A percentile compares a stretch with the other conserved stretches of the same genome.
These are phyloP conservation scores for Ogataea thermomethanolica DNA, from an alignment of 805 yeast genomes.

Conservation along the genomic window DNA sequence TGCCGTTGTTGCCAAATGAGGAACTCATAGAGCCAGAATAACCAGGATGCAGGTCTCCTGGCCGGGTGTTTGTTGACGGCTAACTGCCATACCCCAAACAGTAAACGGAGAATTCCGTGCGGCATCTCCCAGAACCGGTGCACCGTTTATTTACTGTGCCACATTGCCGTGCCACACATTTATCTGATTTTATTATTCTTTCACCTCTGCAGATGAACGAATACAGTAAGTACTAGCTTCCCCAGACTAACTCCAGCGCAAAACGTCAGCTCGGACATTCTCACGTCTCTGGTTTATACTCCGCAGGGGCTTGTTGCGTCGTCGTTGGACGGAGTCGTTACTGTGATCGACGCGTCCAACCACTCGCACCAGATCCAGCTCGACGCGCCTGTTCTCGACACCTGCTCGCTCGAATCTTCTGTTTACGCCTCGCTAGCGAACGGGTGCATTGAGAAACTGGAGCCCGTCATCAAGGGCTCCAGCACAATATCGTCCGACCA, in stretches of 20 bases:
- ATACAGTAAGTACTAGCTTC: background rate
- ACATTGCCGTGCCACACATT: constrained; percentile 1
- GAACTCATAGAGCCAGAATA: too few relatives aligned
- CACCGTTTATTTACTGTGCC: constrained; percentile 1
- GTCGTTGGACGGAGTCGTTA: constrained; percentile 17
- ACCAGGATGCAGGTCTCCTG: too few relatives aligned
- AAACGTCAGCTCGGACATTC: background rate
- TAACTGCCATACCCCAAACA: background rate
- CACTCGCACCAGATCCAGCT: constrained; percentile 1
- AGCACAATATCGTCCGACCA: constrained; percentile 27
- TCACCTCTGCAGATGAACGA: background rate
- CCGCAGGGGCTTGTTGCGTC: constrained; percentile 4
- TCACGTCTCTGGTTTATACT: constrained; percentile 8
- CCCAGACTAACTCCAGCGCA: background rate
- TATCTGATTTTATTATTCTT: background rate
- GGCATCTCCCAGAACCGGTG: background rate
- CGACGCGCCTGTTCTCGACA: constrained; percentile 14
- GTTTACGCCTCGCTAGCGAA: constrained; percentile 43
- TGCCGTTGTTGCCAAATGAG: too few relatives aligned
- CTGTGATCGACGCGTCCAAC: constrained; percentile 9
- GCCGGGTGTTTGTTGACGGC: background rate
- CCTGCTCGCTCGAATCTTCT: constrained; percentile 5
- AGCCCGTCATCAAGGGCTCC: constrained; percentile 9
- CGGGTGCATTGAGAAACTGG: constrained; percentile 48
- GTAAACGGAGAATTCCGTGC: constrained; percentile 6